Evolutionary conservation across 345 rosid genomes (phyloP).

Genomic region (Pseudoturritis turrita): DNA sequence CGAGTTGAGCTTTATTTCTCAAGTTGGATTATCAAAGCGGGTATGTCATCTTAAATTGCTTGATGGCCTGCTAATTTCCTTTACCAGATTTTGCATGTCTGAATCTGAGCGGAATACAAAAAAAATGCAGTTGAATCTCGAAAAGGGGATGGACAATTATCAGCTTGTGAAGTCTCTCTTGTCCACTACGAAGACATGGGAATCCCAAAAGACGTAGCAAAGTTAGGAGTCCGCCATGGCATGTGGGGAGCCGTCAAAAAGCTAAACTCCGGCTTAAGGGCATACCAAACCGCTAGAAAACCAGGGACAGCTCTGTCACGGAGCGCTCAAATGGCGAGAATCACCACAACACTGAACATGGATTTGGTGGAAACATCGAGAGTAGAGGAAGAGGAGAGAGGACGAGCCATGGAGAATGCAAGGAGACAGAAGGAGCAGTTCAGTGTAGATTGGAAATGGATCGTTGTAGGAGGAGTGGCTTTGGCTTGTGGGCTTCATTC

Average conservation of each 20-base stretch:
- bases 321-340: conserved; percentile 62
- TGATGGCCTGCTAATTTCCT: background rate
- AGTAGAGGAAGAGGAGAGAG: conserved; percentile 39
- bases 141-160: conserved; percentile 70
- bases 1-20: conserved; percentile 89
- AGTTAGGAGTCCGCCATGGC: conserved; percentile 87
- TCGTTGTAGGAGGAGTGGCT: conserved; percentile 78
- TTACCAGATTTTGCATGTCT: background rate
- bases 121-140: conserved; percentile 69
- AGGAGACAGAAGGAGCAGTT: conserved; percentile 22
- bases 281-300: conserved; percentile 75
- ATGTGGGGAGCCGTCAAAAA: conserved; percentile 99
- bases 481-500: conserved; percentile 70
- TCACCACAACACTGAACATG: conserved; percentile 55
- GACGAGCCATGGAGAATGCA: background rate
- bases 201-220: conserved; percentile 95
- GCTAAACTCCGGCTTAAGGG: conserved; percentile 76
- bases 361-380: conserved; percentile 38
- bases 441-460: conserved; percentile 74
- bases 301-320: conserved; percentile 55
- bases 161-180: conserved; percentile 87
- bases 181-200: conserved; percentile 97
- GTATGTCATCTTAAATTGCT: conserved; percentile 32
- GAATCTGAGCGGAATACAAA: background rate
- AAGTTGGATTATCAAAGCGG: conserved; percentile 86